Evolutionary conservation across 2,329 filamentous ascomycete species (phyloP).

Genomic region (Aotearoamyces nothofagi): DNA sequence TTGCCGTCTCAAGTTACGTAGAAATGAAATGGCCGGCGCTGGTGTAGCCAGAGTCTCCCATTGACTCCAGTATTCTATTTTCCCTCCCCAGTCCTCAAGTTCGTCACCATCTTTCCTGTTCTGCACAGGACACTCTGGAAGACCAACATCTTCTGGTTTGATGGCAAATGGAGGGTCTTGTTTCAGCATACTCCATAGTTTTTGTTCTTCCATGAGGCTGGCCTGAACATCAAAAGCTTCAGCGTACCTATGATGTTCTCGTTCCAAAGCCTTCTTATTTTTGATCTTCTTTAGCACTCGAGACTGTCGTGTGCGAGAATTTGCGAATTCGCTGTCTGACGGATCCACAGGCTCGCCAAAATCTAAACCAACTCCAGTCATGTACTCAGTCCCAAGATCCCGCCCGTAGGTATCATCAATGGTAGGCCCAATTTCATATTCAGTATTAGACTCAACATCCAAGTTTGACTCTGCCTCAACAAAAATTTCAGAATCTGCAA

Average conservation of each 20-base stretch:
- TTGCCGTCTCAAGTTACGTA: too few relatives aligned
- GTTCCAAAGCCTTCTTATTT: conserved; percentile 4
- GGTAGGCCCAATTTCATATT: neutral
- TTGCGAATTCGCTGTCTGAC: conserved; percentile 1
- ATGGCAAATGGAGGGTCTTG: conserved; percentile 14
- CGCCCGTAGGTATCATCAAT: neutral
- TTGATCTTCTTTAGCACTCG: conserved; percentile 1
- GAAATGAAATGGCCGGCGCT: conserved; percentile 4
- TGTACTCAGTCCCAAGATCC: conserved; percentile 1
- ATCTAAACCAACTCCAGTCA: neutral
- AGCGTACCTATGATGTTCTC: conserved; percentile 10
- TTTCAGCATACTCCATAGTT: conserved; percentile 15
- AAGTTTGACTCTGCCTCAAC: neutral
- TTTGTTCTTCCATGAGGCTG: conserved; percentile 13
- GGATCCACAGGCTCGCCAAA: neutral
- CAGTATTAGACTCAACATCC: neutral
- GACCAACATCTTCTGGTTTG: conserved; percentile 5
- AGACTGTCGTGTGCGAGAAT: neutral
- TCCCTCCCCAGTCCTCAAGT: conserved; percentile 14
- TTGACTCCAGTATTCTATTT: conserved; percentile 13
- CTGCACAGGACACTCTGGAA: conserved; percentile 4
- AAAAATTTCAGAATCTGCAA: neutral
- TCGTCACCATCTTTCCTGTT: conserved; percentile 2
- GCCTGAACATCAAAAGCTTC: conserved; percentile 14
- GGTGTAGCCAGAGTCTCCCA: conserved; percentile 16